A percentile compares a stretch with the other conserved stretches of the same genome.
Conservation (phyloP, 2,329 filamentous ascomycete species). For the Colletotrichum siamense region DNA sequence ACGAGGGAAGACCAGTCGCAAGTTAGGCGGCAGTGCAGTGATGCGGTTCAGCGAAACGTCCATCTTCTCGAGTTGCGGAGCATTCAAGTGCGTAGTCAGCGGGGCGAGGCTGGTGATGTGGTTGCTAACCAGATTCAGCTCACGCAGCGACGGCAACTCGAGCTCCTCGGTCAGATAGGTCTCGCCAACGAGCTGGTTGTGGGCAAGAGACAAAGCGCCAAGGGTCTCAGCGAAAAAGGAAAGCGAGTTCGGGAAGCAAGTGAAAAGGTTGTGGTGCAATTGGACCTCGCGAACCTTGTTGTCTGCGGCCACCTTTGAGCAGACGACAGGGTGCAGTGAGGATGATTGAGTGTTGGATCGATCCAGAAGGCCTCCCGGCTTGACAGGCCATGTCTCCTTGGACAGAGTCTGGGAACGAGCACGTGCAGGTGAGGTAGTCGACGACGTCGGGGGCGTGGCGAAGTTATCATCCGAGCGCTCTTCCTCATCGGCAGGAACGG, state of each 20-base stretch:
- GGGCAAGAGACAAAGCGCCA: conserved; percentile 73
- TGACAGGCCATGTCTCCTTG: conserved; percentile 59
- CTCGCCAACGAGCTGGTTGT: conserved; percentile 73
- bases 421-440: conserved; percentile 53
- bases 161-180: conserved; percentile 70
- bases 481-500: conserved; percentile 31
- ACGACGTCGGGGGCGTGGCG: conserved; percentile 62
- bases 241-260: conserved; percentile 72
- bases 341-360: conserved; percentile 70
- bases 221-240: conserved; percentile 75
- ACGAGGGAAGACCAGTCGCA: conserved; percentile 72
- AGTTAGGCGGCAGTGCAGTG: conserved; percentile 64
- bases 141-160: conserved; percentile 75
- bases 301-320: conserved; percentile 58
- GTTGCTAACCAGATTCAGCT: conserved; percentile 78
- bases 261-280: conserved; percentile 80
- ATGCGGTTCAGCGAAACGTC: conserved; percentile 87
- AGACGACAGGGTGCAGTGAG: conserved; percentile 62
- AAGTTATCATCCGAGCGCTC: conserved; percentile 60
- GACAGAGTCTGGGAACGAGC: conserved; percentile 54
- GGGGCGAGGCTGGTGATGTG: conserved; percentile 74
- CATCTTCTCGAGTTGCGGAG: conserved; percentile 76
- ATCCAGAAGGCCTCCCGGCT: conserved; percentile 70
- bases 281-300: conserved; percentile 64
- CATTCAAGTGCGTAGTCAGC: conserved; percentile 70